Evolutionary conservation across 2,329 filamentous ascomycete species (phyloP).

Genomic region (Cladosporium sp.): DNA sequence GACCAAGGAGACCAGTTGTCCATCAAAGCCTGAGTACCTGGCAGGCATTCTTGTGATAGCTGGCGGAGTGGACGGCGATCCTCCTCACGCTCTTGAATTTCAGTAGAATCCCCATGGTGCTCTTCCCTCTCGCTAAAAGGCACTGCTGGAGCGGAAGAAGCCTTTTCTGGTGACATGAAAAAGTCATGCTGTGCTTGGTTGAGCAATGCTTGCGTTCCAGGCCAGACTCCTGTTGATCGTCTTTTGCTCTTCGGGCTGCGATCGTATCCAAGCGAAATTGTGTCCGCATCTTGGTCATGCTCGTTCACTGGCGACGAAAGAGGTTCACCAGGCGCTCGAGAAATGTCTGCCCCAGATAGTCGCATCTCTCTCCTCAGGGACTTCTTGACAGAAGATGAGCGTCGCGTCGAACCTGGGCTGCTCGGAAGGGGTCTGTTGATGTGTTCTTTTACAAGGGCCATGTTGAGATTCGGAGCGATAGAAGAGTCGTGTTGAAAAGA

Average conservation of each 20-base stretch:
- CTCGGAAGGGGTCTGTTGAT: conserved; percentile 14
- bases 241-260: background rate
- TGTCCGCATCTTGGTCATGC: background rate
- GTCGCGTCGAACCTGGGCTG: conserved; percentile 6
- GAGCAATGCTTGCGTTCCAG: conserved; percentile 26
- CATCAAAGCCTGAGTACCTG: conserved; percentile 42
- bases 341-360: conserved; percentile 21
- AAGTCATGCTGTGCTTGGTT: conserved; percentile 25
- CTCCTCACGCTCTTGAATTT: background rate
- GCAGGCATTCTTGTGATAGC: conserved; percentile 22
- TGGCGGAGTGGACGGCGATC: conserved; percentile 15
- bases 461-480: conserved; percentile 15
- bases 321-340: conserved; percentile 11
- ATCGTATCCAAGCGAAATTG: background rate
- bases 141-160: conserved; percentile 21
- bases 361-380: conserved; percentile 21
- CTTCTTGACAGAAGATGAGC: conserved; percentile 17
- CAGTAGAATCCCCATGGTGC: background rate
- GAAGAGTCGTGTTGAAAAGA: conserved; percentile 18
- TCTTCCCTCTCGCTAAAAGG: conserved; percentile 25
- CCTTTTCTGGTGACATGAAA: conserved; percentile 26
- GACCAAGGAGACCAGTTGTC: conserved; percentile 36
- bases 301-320: conserved; percentile 15
- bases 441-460: conserved; percentile 16
- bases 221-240: conserved; percentile 15